Conservation (phyloP, 2,329 filamentous ascomycete species). For the Talaromyces piceae region DNA sequence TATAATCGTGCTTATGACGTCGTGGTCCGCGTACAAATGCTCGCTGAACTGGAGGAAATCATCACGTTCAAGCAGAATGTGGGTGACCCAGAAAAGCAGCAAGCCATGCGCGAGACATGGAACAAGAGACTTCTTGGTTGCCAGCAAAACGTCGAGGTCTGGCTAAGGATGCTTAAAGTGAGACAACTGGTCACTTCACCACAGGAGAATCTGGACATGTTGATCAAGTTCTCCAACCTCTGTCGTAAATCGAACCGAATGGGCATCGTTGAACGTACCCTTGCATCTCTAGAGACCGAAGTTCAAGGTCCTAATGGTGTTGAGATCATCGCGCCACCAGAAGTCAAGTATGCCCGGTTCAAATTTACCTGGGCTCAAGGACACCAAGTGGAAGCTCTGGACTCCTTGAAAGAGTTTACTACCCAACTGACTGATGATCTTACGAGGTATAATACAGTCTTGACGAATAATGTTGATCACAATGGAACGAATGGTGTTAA, state of each 20-base stretch:
- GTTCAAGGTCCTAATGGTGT: conserved; percentile 44
- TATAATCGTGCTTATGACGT: conserved; percentile 97
- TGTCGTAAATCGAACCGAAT: conserved; percentile 94
- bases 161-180: conserved; percentile 96
- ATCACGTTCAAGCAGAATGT: conserved; percentile 92
- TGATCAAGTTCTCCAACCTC: conserved; percentile 98
- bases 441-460: conserved; percentile 36
- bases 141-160: conserved; percentile 94
- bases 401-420: conserved; percentile 57
- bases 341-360: conserved; percentile 90
- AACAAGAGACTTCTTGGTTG: conserved; percentile 90
- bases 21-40: conserved; percentile 98
- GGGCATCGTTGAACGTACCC: conserved; percentile 88
- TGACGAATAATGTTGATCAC: conserved; percentile 30
- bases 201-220: conserved; percentile 94
- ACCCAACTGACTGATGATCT: conserved; percentile 53
- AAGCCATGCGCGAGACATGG: conserved; percentile 89
- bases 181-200: conserved; percentile 86
- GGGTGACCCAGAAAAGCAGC: conserved; percentile 73
- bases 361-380: conserved; percentile 94
- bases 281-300: conserved; percentile 79
- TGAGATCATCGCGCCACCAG: conserved; percentile 48
- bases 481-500: conserved; percentile 43
- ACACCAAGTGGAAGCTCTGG: conserved; percentile 54
- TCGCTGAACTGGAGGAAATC: conserved; percentile 95